phyloP scores from a whole-genome alignment of 495 filamentous ascomycete species.

The Choiromyces venosus region DNA sequence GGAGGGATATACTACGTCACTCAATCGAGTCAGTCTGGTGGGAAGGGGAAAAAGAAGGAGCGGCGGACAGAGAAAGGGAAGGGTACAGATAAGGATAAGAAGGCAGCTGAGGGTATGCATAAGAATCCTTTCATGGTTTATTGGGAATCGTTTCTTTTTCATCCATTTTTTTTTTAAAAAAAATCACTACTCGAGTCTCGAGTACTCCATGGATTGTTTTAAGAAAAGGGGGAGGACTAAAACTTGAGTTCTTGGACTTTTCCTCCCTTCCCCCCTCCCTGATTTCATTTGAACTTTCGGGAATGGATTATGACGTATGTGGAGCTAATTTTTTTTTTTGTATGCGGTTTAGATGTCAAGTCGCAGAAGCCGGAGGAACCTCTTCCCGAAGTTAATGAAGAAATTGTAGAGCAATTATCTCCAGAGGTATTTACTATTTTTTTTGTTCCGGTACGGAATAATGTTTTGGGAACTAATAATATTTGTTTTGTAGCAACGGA shows the following conservation, averaged over 20 bases:
- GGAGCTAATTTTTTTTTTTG: constrained; percentile 16
- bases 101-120: constrained; percentile 39
- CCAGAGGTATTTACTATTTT: constrained; percentile 52
- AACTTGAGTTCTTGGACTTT: constrained; percentile 9
- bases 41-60: constrained; percentile 59
- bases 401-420: constrained; percentile 61
- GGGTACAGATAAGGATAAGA: constrained; percentile 42
- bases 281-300: constrained; percentile 1
- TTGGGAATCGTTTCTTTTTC: background rate
- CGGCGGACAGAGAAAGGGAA: constrained; percentile 53
- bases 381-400: constrained; percentile 79
- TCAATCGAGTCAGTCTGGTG: constrained; percentile 53
- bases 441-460: constrained; percentile 1
- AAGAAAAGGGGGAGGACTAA: background rate
- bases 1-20: constrained; percentile 86
- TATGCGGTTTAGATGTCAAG: constrained; percentile 37
- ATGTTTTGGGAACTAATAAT: constrained; percentile 43
- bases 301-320: constrained; percentile 28
- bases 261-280: constrained; percentile 13
- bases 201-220: background rate
- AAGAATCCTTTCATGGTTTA: background rate
- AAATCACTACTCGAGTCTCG: too few species aligned
- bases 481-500: constrained; percentile 51
- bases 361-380: constrained; percentile 55
- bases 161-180: background rate